Evolutionary conservation across 768 basidiomycete species (phyloP).

Genomic region (Xerocomus brunneocitrinus): DNA sequence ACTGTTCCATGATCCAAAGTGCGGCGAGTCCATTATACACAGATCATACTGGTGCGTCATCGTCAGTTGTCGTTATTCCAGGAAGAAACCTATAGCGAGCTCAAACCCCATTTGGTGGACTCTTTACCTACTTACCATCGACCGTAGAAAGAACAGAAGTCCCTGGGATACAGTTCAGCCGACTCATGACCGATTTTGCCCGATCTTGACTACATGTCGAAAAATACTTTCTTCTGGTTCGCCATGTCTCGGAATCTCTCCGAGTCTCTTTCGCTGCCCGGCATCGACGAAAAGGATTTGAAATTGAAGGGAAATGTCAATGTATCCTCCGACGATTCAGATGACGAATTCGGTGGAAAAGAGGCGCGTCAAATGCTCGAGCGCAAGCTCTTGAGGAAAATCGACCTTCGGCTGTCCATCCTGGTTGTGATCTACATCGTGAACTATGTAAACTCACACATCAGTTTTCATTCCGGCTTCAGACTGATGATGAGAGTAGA

Average conservation of each 20-base stretch:
- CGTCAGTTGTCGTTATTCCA: neutral
- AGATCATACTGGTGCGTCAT: neutral
- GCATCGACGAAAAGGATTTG: constrained; percentile 2
- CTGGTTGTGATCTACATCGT: constrained; percentile 39
- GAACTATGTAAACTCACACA: constrained; percentile 28
- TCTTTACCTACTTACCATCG: neutral
- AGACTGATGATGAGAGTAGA: constrained; percentile 29
- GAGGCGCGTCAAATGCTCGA: constrained; percentile 47
- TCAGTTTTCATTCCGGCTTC: neutral
- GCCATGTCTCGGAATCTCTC: constrained; percentile 11
- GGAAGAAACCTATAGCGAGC: neutral
- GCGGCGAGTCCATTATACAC: neutral
- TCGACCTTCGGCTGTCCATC: constrained; percentile 55
- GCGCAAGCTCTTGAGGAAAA: constrained; percentile 48
- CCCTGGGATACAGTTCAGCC: neutral
- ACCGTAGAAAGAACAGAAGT: neutral
- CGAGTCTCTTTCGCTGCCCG: constrained; percentile 1
- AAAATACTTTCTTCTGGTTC: neutral
- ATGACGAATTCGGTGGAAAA: constrained; percentile 46
- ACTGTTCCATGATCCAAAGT: neutral
- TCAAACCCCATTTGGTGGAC: neutral
- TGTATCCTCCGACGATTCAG: constrained; percentile 9
- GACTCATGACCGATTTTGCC: neutral
- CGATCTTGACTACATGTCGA: neutral
- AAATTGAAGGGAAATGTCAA: neutral